Evolutionary conservation across 192 early-diverging fungal genomes (phyloP), one percentile per base, ranked within the genome.

Genomic region (Funneliformis mosseae): DNA sequence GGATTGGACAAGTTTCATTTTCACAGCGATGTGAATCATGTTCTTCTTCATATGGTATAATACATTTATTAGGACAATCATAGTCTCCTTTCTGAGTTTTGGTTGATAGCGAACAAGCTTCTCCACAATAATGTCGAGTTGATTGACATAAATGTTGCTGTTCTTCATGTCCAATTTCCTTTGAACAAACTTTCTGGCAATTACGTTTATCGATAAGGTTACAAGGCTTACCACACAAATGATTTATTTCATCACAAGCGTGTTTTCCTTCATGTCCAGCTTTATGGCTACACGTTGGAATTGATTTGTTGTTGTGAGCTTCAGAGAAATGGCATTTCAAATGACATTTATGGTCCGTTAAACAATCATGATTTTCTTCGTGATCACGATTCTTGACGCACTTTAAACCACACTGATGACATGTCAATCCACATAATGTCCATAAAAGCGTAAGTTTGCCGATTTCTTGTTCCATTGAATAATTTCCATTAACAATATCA

Each of bases 51-150:
- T 28, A 41, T 23, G 78, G 78, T 23, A 69, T 70, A 45, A 77
- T 46, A 18, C 76, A 77, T 62, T 27, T 77, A 43, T 77, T 77
- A 8, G 10, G 76, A 48, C 76, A 77, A 48, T 66, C 1, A 33
- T 77, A 77, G 28, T 41, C 39, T 7, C 62, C 76, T 16, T 74
- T 76, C 23, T 41, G 27, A 5, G 73, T 76, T 14, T 61, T n/a
- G 2, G 73, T 25, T n/a, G 8, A 28, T 16, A 81, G 33, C 23
- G 81, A 81, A 72, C 81, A 81, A 25, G 63, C 64, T 39, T 41
- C 25, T 38, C 81, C 81, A 33, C 81, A 81, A 46, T 81, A 77
- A 76, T 81, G 81, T 50, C n/a, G n/a, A 7, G n/a, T 75, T 41
- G 81, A 41, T 50, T 55, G 25, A 41, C 81, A 81, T 60, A 76